phyloP scores from a whole-genome alignment of 352 stramenopile species.

The Globisporangium nagaii region DNA sequence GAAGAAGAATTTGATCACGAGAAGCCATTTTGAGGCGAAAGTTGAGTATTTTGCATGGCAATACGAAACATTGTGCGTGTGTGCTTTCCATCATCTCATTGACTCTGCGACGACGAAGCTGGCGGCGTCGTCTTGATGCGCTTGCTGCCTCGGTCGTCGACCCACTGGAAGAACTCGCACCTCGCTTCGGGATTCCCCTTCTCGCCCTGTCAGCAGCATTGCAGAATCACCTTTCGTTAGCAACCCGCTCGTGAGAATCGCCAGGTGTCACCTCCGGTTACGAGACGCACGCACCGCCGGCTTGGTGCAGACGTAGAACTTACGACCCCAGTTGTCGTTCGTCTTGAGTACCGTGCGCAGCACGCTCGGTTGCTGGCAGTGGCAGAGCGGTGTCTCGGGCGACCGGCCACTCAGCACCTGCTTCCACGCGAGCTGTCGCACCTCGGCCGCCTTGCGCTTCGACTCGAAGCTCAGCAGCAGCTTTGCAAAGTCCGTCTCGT shows the following conservation, averaged over 20 bases:
- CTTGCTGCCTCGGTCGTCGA: conserved; percentile 28
- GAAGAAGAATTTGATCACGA: no score
- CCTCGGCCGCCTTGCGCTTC: conserved; percentile 24
- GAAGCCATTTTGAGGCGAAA: conserved; percentile 1
- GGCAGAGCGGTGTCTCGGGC: conserved; percentile 53
- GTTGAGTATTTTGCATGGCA: no score
- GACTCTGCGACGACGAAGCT: no score
- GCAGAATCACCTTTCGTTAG: neutral
- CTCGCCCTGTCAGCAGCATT: conserved; percentile 48
- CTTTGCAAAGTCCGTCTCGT: conserved; percentile 9
- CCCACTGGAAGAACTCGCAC: conserved; percentile 87
- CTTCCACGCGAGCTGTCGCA: conserved; percentile 48
- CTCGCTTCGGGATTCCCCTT: conserved; percentile 66
- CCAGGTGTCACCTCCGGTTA: neutral
- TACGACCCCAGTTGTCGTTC: conserved; percentile 78
- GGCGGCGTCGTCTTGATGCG: neutral
- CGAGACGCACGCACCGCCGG: conserved; percentile 35
- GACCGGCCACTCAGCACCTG: conserved; percentile 59
- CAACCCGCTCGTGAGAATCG: neutral
- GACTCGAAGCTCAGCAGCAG: conserved; percentile 14
- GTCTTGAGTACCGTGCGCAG: conserved; percentile 70
- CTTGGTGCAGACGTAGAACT: conserved; percentile 86
- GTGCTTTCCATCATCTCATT: no score
- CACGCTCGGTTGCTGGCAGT: conserved; percentile 64
- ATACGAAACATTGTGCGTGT: no score